Conservation (phyloP, 306 rosid species). For the Lupinus albus region DNA sequence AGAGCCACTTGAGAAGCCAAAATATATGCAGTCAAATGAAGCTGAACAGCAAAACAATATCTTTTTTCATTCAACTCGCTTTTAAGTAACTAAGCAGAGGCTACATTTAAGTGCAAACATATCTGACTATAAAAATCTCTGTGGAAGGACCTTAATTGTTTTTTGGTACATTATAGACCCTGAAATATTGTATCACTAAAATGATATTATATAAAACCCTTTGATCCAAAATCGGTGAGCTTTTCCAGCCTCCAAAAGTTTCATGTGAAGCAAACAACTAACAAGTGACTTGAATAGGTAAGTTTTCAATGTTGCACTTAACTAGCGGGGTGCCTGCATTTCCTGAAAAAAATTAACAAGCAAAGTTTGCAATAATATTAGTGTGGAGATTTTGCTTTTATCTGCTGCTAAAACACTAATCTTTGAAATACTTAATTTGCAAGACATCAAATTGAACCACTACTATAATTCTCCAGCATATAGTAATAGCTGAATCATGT, state of each 20-base stretch:
- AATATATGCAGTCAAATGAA: background rate
- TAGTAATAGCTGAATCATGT: background rate
- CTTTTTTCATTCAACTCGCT: background rate
- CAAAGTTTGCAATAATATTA: background rate
- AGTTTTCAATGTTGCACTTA: constrained; percentile 34
- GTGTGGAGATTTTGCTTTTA: constrained; percentile 1
- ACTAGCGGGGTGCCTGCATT: constrained; percentile 6
- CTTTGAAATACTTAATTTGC: background rate
- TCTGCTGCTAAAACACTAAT: background rate
- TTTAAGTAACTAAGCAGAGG: constrained; percentile 18
- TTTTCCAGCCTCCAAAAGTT: constrained; percentile 8
- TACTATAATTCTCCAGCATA: background rate
- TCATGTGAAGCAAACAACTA: constrained; percentile 32
- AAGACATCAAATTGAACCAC: background rate
- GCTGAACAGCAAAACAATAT: constrained; percentile 7
- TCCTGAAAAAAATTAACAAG: constrained; percentile 40
- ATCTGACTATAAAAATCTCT: background rate
- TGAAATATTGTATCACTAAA: constrained; percentile 2
- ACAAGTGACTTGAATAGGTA: constrained; percentile 14
- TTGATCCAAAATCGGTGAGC: constrained; percentile 32
- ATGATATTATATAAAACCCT: constrained; percentile 7
- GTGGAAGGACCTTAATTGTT: background rate
- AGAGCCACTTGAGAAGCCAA: background rate
- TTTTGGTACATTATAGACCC: background rate
- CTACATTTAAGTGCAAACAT: constrained; percentile 13